Evolutionary conservation across 2,329 filamentous ascomycete species (phyloP), one percentile per base, ranked within the genome.

Genomic region (Pyrenophora tritici-repentis): DNA sequence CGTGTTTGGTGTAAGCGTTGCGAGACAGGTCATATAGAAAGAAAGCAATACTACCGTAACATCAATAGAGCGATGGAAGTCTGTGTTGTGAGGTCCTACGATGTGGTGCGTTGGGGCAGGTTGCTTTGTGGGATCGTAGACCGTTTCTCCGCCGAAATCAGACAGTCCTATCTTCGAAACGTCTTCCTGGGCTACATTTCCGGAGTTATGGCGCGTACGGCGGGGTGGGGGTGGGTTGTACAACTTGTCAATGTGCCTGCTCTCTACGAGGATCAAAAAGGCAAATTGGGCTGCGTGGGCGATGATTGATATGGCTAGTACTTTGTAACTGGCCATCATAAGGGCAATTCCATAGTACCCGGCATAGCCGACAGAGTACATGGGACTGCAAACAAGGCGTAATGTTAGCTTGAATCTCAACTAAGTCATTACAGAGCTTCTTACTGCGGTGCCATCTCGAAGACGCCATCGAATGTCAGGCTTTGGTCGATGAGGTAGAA

Each of bases 401-500:
- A 9, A 33, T 12, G 47, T 60, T 39, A 58, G 58, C 50, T 33
- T 42, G 13, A 29, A 33, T 14, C 17, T 43, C 36, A 14, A 36
- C 2, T 7, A 45, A 29, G 26, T 20, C 33, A 17, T 20, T 22
- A 32, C 9, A 44, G 39, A 35, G 26, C 37, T 20, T 58, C 55
- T 58, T 52, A 58, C 53, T 62, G 94, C 26, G 94, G 94, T 16
- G 94, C 94, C 87, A 99, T 95, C 77, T 99, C 94, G 72, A 97
- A 99, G 57, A 99, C 94, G 49, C 94, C 94, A 71, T 99, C 94
- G 74, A 99, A 99, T 42, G 92, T 97, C 72, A 99, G 81, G 70
- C 96, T 91, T 77, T 97, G 92, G 75, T 99, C 94, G 73, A 99
- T 90, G 68, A 99, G 86, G 76, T 91, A 99, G 81, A 97, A 99